phyloP scores from a whole-genome alignment of 371 early-diverging fungal genomes.

The Mortierella sp. region DNA sequence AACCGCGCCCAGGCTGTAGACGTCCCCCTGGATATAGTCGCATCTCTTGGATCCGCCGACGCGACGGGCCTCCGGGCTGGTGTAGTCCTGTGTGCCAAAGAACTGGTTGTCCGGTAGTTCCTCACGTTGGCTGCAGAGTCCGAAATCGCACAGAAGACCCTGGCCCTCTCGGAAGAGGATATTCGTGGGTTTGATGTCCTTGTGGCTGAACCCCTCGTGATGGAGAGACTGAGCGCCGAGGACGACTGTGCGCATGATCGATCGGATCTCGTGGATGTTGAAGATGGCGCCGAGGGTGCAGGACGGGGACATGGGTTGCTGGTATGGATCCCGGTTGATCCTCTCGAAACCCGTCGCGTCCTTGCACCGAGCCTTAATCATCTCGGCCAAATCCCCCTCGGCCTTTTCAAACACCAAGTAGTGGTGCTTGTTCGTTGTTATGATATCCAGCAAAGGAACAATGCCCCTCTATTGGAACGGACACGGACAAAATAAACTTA shows the following conservation, averaged over 20 bases:
- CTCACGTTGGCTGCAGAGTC: slow-evolving; percentile 41
- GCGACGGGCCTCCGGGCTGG: slow-evolving; percentile 46
- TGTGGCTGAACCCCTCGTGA: slow-evolving; percentile 48
- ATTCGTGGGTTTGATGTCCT: slow-evolving; percentile 57
- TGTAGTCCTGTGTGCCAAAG: slow-evolving; percentile 55
- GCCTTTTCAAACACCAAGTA: slow-evolving; percentile 50
- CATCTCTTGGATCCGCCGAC: slow-evolving; percentile 27
- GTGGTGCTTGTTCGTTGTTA: slow-evolving; percentile 53
- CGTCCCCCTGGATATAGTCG: slow-evolving; percentile 44
- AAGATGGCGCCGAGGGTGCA: slow-evolving; percentile 28
- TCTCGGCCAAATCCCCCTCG: slow-evolving; percentile 46
- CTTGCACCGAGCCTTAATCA: slow-evolving; percentile 29
- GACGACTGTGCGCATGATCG: slow-evolving; percentile 41
- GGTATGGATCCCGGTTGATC: slow-evolving; percentile 6
- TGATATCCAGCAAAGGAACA: slow-evolving; percentile 44
- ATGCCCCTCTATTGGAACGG: slow-evolving; percentile 23
- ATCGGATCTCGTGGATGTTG: slow-evolving; percentile 37
- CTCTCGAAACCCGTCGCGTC: slow-evolving; percentile 5
- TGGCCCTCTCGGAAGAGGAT: slow-evolving; percentile 29
- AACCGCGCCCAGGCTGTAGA: slow-evolving; percentile 49
- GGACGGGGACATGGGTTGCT: slow-evolving; percentile 31
- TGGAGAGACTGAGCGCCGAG: slow-evolving; percentile 33
- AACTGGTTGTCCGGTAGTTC: slow-evolving; percentile 46
- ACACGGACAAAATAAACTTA: neutral
- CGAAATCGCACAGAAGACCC: slow-evolving; percentile 48